Evolutionary conservation across 2,329 filamentous ascomycete species (phyloP).

Genomic region (Fusarium succisae): DNA sequence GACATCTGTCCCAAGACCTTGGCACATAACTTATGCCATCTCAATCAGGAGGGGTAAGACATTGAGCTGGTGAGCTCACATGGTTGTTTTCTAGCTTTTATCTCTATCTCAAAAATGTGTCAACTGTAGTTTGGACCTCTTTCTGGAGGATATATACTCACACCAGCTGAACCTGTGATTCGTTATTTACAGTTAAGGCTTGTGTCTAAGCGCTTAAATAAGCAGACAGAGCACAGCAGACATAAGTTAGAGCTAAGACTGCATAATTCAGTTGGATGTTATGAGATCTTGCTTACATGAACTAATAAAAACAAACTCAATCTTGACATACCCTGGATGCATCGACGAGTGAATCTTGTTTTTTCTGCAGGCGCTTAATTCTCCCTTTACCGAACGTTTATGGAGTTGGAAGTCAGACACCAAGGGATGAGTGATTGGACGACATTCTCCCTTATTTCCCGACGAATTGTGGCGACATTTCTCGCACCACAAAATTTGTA

Average conservation of each 20-base stretch:
- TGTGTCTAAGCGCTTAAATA: no score
- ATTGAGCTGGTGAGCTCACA: rapidly evolving
- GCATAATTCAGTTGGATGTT: neutral
- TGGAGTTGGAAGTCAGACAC: neutral
- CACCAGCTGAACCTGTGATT: neutral
- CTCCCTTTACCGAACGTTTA: neutral
- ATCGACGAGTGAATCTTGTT: neutral
- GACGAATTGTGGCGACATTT: neutral
- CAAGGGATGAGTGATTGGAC: neutral
- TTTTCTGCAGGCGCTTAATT: neutral
- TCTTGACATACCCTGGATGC: neutral
- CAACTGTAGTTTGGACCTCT: rapidly evolving
- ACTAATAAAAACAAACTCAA: no score
- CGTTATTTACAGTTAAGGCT: no score
- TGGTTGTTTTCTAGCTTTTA: rapidly evolving
- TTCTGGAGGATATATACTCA: rapidly evolving
- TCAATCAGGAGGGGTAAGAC: neutral
- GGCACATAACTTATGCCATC: neutral
- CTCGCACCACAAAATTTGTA: neutral
- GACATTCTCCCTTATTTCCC: neutral
- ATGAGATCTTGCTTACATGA: rapidly evolving
- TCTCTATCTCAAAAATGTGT: rapidly evolving
- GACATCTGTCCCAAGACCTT: neutral
- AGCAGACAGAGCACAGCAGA: no score
- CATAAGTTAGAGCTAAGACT: neutral